Conservation (phyloP, 2,329 filamentous ascomycete genomes). For the Amylocarpus encephaloides region DNA sequence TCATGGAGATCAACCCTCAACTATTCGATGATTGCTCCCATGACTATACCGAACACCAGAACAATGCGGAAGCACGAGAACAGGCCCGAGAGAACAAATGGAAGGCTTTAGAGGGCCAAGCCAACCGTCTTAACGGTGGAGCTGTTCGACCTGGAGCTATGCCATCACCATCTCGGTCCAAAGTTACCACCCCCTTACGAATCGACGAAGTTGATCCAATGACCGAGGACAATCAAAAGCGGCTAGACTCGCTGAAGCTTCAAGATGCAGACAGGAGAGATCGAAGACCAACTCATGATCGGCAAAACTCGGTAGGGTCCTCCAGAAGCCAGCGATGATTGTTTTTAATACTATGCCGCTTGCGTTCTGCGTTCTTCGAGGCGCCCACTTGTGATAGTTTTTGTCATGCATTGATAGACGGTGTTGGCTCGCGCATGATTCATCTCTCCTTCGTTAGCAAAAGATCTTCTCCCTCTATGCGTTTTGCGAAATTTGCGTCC, state of each 20-base stretch:
- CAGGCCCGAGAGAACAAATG: constrained; percentile 78
- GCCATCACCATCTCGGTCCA: constrained; percentile 33
- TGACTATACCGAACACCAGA: constrained; percentile 95
- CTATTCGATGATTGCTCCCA: constrained; percentile 98
- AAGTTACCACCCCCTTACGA: constrained; percentile 40
- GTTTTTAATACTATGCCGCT: constrained; percentile 24
- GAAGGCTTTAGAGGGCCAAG: constrained; percentile 78
- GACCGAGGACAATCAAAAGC: constrained; percentile 77
- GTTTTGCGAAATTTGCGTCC: constrained; percentile 7
- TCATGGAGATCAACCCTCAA: constrained; percentile 99
- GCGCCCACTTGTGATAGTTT: constrained; percentile 18
- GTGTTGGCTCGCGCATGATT: constrained; percentile 26
- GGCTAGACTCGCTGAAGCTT: constrained; percentile 82
- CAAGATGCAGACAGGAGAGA: constrained; percentile 68
- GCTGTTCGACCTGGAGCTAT: constrained; percentile 33
- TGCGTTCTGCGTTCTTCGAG: constrained; percentile 24
- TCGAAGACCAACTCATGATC: constrained; percentile 50
- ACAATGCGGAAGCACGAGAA: constrained; percentile 80
- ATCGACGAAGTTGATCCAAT: constrained; percentile 74
- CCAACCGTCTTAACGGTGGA: constrained; percentile 52
- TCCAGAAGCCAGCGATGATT: constrained; percentile 35
- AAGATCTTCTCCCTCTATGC: constrained; percentile 8
- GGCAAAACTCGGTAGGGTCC: constrained; percentile 50
- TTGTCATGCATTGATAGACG: constrained; percentile 19
- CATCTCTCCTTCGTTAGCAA: constrained; percentile 10